Conservation (phyloP, 2,329 filamentous ascomycete genomes). For the Trichoderma polysporum region DNA sequence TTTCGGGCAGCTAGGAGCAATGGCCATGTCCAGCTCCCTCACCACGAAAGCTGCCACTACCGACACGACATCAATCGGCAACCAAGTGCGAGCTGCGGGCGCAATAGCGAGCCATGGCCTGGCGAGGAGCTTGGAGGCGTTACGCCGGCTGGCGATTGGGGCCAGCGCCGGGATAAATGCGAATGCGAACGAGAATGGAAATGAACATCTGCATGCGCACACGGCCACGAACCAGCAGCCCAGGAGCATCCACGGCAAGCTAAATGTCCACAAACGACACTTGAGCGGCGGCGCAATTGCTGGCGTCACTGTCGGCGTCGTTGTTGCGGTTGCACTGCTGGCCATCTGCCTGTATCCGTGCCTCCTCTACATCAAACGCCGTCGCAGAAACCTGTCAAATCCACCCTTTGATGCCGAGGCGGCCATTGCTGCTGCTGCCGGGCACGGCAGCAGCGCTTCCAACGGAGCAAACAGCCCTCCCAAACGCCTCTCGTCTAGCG, state of each 20-base stretch:
- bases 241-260: neutral
- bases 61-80: neutral
- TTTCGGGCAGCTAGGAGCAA: conserved; percentile 7
- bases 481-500: conserved; percentile 38
- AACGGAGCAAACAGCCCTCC: conserved; percentile 25
- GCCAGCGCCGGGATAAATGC: neutral
- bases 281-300: conserved; percentile 39
- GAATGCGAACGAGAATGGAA: neutral
- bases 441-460: conserved; percentile 19
- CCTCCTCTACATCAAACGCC: conserved; percentile 36
- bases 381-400: conserved; percentile 25
- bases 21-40: conserved; percentile 7
- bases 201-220: neutral
- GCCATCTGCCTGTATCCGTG: conserved; percentile 43
- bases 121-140: conserved; percentile 23
- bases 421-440: conserved; percentile 25
- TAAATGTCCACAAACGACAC: conserved; percentile 27
- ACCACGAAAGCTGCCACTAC: neutral
- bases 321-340: conserved; percentile 36
- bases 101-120: conserved; percentile 14
- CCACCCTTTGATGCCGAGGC: conserved; percentile 34
- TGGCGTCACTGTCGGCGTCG: conserved; percentile 39
- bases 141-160: conserved; percentile 1
- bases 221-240: neutral
- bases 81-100: neutral